These are phyloP conservation scores for Emydomyces testavorans DNA, from an alignment of 2,329 filamentous ascomycete genomes.

Conservation along the genomic window DNA sequence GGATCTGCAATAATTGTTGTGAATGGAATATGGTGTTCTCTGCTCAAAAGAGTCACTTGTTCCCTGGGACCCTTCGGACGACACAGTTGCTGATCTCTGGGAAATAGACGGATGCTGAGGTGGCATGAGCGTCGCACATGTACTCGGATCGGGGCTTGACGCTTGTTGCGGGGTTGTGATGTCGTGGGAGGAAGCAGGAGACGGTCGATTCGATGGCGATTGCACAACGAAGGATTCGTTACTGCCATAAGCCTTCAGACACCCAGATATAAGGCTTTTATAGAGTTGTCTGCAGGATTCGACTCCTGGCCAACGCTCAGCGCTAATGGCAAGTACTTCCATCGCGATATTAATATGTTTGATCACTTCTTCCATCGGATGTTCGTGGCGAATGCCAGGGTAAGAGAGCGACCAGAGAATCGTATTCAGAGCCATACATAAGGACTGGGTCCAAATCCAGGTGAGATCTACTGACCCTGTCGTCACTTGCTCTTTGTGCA, in stretches of 20 bases:
- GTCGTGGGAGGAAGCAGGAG: slow-evolving; percentile 32
- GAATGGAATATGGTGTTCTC: not conserved
- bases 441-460: slow-evolving; percentile 80
- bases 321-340: slow-evolving; percentile 66
- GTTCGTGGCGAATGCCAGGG: slow-evolving; percentile 61
- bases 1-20: not conserved
- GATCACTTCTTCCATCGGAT: slow-evolving; percentile 64
- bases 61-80: slow-evolving; percentile 1
- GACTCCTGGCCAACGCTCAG: slow-evolving; percentile 85
- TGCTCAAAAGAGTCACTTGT: not conserved
- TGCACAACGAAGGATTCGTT: slow-evolving; percentile 42
- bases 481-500: slow-evolving; percentile 69
- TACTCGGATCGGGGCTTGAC: slow-evolving; percentile 32
- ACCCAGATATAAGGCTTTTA: slow-evolving; percentile 70
- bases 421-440: slow-evolving; percentile 87
- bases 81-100: not conserved
- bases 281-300: slow-evolving; percentile 76
- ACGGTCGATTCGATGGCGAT: slow-evolving; percentile 36
- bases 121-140: slow-evolving; percentile 18
- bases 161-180: slow-evolving; percentile 27
- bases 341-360: slow-evolving; percentile 61
- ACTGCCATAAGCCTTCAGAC: slow-evolving; percentile 73
- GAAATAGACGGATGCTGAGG: not conserved
- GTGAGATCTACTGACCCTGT: slow-evolving; percentile 70
- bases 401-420: slow-evolving; percentile 88